These are phyloP conservation scores for Apiospora marii DNA, from an alignment of 2,329 filamentous ascomycete genomes.

Conservation along the genomic window DNA sequence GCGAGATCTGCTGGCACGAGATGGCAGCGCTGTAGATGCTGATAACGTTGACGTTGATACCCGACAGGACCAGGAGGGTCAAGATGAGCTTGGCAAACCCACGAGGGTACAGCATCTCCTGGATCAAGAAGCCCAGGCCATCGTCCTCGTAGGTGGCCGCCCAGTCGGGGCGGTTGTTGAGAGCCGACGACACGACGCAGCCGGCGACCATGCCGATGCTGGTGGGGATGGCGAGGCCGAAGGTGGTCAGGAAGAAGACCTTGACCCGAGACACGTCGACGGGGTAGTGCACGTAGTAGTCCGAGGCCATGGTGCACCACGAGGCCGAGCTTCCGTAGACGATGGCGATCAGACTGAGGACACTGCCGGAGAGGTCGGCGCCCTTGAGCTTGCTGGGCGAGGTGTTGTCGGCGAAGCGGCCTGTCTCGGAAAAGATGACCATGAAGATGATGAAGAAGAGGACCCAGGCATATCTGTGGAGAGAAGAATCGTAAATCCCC, in stretches of 20 bases:
- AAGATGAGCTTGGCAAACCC: slow-evolving; percentile 52
- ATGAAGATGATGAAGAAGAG: slow-evolving; percentile 56
- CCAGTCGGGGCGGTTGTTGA: slow-evolving; percentile 52
- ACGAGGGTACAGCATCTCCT: slow-evolving; percentile 51
- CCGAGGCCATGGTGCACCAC: slow-evolving; percentile 55
- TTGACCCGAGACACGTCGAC: slow-evolving; percentile 53
- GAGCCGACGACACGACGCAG: slow-evolving; percentile 50
- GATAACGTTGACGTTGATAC: slow-evolving; percentile 56
- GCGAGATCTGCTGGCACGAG: slow-evolving; percentile 51
- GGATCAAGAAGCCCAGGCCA: slow-evolving; percentile 55
- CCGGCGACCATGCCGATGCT: slow-evolving; percentile 57
- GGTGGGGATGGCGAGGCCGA: slow-evolving; percentile 56
- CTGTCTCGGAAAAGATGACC: slow-evolving; percentile 57
- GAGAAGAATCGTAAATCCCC: slow-evolving; percentile 16
- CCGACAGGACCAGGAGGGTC: slow-evolving; percentile 49
- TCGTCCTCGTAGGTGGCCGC: slow-evolving; percentile 44
- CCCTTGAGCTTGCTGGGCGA: slow-evolving; percentile 46
- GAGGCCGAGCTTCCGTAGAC: slow-evolving; percentile 58
- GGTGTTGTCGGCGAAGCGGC: slow-evolving; percentile 48
- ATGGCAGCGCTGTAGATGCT: slow-evolving; percentile 50
- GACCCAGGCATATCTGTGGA: slow-evolving; percentile 52
- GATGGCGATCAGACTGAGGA: slow-evolving; percentile 53
- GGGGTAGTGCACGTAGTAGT: slow-evolving; percentile 57
- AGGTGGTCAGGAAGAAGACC: slow-evolving; percentile 56
- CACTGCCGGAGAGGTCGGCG: slow-evolving; percentile 46